These are phyloP conservation scores for Chiua sp. DNA, from an alignment of 1,284 basidiomycete genomes.

Conservation along the genomic window DNA sequence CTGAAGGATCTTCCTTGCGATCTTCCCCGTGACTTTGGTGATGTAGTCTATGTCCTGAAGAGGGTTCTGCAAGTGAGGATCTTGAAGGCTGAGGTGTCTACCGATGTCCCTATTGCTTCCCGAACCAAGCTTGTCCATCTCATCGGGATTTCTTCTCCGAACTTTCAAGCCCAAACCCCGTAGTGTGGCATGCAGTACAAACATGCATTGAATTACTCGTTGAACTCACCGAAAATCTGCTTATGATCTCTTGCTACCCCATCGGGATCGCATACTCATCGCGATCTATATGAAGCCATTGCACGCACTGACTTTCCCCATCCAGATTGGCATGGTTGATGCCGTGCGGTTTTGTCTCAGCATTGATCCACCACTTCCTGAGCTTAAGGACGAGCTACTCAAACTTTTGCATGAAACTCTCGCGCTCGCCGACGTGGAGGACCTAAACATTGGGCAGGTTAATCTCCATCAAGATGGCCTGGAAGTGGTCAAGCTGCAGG, in stretches of 20 bases:
- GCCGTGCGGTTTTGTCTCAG: constrained; percentile 93
- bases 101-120: constrained; percentile 46
- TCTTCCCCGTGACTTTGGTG: constrained; percentile 82
- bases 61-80: constrained; percentile 81
- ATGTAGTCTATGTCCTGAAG: constrained; percentile 82
- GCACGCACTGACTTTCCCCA: constrained; percentile 93
- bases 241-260: constrained; percentile 82
- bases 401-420: constrained; percentile 94
- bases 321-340: constrained; percentile 99
- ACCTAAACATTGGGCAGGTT: constrained; percentile 77
- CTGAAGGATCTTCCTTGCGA: constrained; percentile 97
- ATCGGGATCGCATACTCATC: constrained; percentile 87
- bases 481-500: constrained; percentile 91
- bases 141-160: constrained; percentile 90
- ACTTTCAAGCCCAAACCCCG: constrained; percentile 85
- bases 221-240: constrained; percentile 74
- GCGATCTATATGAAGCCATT: constrained; percentile 97
- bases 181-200: constrained; percentile 88
- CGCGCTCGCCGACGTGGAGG: constrained; percentile 96
- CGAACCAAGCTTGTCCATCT: constrained; percentile 66
- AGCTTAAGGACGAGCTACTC: constrained; percentile 91
- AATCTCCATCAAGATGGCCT: constrained; percentile 82
- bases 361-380: constrained; percentile 84
- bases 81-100: constrained; percentile 49
- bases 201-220: constrained; percentile 84